Evolutionary conservation across 768 basidiomycete species (phyloP).

Genomic region (Boletus speciosus): DNA sequence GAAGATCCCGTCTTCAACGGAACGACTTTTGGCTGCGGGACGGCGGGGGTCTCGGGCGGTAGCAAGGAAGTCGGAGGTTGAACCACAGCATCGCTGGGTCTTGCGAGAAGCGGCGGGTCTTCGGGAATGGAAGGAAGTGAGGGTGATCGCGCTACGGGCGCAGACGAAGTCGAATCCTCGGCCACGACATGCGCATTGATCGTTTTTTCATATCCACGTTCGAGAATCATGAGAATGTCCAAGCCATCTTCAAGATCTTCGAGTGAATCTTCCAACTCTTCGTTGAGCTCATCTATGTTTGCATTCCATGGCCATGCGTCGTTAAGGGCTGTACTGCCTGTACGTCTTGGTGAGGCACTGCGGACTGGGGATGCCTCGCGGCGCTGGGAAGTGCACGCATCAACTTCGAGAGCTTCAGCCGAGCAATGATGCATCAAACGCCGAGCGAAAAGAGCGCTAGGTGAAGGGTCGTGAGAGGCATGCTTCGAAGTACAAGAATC

Average conservation of each 20-base stretch:
- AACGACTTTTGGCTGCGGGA: slow-evolving; percentile 20
- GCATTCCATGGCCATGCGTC: slow-evolving; percentile 29
- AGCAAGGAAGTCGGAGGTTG: background rate
- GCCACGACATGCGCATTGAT: slow-evolving; percentile 55
- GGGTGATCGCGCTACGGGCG: slow-evolving; percentile 1
- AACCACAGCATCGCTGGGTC: background rate
- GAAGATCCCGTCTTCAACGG: slow-evolving; percentile 61
- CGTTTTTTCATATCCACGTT: slow-evolving; percentile 66
- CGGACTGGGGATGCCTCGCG: slow-evolving; percentile 37
- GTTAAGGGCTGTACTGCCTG: slow-evolving; percentile 29
- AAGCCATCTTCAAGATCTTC: slow-evolving; percentile 68
- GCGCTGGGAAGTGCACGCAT: slow-evolving; percentile 5
- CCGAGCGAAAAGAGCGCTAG: slow-evolving; percentile 63
- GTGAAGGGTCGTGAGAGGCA: slow-evolving; percentile 38
- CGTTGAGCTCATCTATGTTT: slow-evolving; percentile 42
- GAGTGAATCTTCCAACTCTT: slow-evolving; percentile 42
- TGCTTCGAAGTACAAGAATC: slow-evolving; percentile 25
- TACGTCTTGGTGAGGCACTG: slow-evolving; percentile 43
- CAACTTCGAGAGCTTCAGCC: slow-evolving; percentile 40
- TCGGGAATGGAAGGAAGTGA: slow-evolving; percentile 25
- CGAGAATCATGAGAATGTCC: slow-evolving; percentile 64
- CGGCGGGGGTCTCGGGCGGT: slow-evolving; percentile 16
- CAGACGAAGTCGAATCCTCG: slow-evolving; percentile 17
- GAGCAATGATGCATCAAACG: slow-evolving; percentile 86
- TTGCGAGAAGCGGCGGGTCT: slow-evolving; percentile 7